Conservation (phyloP, 2,329 filamentous ascomycete genomes). For the Erysiphe pulchra region DNA sequence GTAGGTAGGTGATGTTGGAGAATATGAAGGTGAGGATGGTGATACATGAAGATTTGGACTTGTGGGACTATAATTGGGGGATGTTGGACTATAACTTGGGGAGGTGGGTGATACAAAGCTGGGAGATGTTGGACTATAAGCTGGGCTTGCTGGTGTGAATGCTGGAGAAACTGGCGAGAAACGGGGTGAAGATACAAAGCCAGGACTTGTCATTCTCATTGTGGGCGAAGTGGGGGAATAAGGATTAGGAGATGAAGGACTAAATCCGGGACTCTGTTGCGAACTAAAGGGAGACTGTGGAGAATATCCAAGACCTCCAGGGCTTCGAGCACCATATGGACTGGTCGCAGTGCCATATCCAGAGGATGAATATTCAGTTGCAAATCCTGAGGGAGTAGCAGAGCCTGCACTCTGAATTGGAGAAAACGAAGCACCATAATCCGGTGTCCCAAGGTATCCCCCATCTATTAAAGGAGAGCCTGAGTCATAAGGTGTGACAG, state of each 20-base stretch:
- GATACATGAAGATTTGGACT: slow-evolving; percentile 1
- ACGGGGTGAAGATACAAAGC: slow-evolving; percentile 20
- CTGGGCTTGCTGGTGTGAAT: slow-evolving; percentile 13
- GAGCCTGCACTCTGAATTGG: slow-evolving; percentile 55
- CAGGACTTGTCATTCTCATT: slow-evolving; percentile 26
- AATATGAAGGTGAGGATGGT: slow-evolving; percentile 1
- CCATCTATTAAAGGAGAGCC: slow-evolving; percentile 55
- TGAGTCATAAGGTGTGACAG: slow-evolving; percentile 82
- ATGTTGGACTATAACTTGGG: slow-evolving; percentile 1
- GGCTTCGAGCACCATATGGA: slow-evolving; percentile 28
- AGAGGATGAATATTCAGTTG: slow-evolving; percentile 25
- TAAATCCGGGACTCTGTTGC: slow-evolving; percentile 8
- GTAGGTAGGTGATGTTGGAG: slow-evolving; percentile 1
- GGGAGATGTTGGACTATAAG: slow-evolving; percentile 14
- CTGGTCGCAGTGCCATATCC: slow-evolving; percentile 30
- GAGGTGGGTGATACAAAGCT: slow-evolving; percentile 24
- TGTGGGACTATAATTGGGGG: slow-evolving; percentile 1
- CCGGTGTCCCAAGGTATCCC: slow-evolving; percentile 37
- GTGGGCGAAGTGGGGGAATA: slow-evolving; percentile 27
- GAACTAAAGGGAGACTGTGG: slow-evolving; percentile 33
- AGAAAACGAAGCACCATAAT: slow-evolving; percentile 39
- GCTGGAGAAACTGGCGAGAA: slow-evolving; percentile 31
- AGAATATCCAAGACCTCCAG: slow-evolving; percentile 46
- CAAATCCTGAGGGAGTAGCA: slow-evolving; percentile 40
- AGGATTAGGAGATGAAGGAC: slow-evolving; percentile 3